These are phyloP conservation scores for Globisporangium canariense DNA, from an alignment of 352 stramenopile genomes.

Conservation along the genomic window DNA sequence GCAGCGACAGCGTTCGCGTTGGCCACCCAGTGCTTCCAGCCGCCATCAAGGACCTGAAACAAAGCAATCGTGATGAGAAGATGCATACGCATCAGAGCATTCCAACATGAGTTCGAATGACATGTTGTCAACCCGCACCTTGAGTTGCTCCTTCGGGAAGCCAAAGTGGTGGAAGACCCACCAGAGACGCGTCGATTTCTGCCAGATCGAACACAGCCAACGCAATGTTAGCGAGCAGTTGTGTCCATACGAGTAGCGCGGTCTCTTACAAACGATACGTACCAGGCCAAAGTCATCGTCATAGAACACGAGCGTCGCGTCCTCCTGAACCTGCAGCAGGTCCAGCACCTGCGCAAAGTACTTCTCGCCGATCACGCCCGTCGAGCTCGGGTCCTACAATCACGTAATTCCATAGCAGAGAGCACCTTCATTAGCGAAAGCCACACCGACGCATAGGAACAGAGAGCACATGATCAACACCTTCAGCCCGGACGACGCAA, in stretches of 20 bases:
- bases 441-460: neutral
- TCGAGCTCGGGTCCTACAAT: constrained; percentile 28
- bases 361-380: constrained; percentile 35
- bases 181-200: constrained; percentile 66
- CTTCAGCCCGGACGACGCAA: constrained; percentile 52
- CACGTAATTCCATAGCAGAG: too few relatives aligned
- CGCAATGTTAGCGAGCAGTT: too few relatives aligned
- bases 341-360: constrained; percentile 47
- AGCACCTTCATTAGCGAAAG: neutral
- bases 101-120: neutral
- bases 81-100: too few relatives aligned
- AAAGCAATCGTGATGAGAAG: neutral
- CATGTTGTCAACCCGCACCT: constrained; percentile 23
- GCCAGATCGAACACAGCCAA: too few relatives aligned
- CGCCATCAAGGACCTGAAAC: constrained; percentile 59
- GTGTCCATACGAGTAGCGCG: too few relatives aligned
- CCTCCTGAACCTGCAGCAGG: constrained; percentile 35
- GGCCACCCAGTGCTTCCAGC: constrained; percentile 62
- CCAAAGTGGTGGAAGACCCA: constrained; percentile 80
- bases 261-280: neutral
- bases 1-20: constrained; percentile 46
- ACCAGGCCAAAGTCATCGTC: constrained; percentile 71
- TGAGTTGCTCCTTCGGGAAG: constrained; percentile 69
- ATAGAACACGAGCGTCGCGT: constrained; percentile 75
- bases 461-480: constrained; percentile 10